phyloP scores from a whole-genome alignment of 257 asterid genomes.

The Plectranthus barbatus region DNA sequence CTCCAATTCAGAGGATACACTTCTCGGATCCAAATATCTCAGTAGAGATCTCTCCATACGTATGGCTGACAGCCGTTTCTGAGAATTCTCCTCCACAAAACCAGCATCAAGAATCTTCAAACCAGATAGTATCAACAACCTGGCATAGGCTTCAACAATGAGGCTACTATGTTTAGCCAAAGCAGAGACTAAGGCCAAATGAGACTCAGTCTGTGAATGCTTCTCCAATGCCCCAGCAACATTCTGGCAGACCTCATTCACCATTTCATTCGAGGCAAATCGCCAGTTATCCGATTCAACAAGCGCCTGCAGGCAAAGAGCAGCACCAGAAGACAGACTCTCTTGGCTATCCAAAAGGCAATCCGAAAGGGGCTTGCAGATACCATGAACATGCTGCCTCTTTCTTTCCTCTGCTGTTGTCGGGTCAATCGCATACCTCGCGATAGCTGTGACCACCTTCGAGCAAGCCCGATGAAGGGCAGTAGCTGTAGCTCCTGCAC shows the following conservation, averaged over 20 bases:
- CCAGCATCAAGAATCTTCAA: conserved; percentile 49
- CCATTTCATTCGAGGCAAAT: conserved; percentile 70
- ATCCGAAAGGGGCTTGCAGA: conserved; percentile 78
- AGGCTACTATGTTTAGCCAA: conserved; percentile 78
- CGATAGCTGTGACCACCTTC: conserved; percentile 89
- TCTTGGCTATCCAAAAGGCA: conserved; percentile 80
- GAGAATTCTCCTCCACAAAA: conserved; percentile 56
- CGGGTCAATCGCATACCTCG: conserved; percentile 81
- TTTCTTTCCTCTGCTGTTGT: conserved; percentile 68
- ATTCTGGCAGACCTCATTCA: conserved; percentile 87
- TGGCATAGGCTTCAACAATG: conserved; percentile 83
- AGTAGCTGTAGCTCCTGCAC: conserved; percentile 88
- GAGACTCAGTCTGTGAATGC: conserved; percentile 67
- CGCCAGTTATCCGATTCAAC: conserved; percentile 94
- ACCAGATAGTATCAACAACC: conserved; percentile 62
- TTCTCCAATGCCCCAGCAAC: conserved; percentile 82
- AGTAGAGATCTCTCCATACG: conserved; percentile 80
- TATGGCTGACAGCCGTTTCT: conserved; percentile 71
- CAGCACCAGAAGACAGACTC: conserved; percentile 81
- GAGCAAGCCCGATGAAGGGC: conserved; percentile 98
- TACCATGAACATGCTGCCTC: conserved; percentile 46
- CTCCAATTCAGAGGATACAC: conserved; percentile 62
- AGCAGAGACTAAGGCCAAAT: conserved; percentile 71
- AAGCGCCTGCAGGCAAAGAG: conserved; percentile 79
- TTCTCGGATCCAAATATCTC: conserved; percentile 72